phyloP scores from a whole-genome alignment of 2,329 filamentous ascomycete genomes.

The Colletotrichum tamarilloi region DNA sequence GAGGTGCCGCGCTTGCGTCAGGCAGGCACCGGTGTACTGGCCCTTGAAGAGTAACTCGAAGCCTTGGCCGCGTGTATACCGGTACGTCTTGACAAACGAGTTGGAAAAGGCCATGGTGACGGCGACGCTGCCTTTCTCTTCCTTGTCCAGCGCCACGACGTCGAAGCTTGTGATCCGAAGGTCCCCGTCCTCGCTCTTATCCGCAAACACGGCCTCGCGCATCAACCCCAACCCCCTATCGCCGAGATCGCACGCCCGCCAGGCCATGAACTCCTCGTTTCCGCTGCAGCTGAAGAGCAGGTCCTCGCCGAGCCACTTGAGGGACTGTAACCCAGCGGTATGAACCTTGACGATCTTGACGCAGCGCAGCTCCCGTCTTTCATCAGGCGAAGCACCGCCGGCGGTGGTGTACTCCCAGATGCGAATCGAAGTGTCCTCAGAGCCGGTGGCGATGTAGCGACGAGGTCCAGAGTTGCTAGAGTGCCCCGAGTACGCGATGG shows the following conservation, averaged over 20 bases:
- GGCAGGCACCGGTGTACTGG: slow-evolving; percentile 77
- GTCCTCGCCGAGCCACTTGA: slow-evolving; percentile 73
- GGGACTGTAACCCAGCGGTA: slow-evolving; percentile 83
- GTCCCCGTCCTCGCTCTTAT: slow-evolving; percentile 68
- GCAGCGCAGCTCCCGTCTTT: slow-evolving; percentile 49
- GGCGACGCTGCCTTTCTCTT: slow-evolving; percentile 53
- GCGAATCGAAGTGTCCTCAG: slow-evolving; percentile 79
- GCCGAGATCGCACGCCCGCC: slow-evolving; percentile 71
- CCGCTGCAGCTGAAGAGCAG: slow-evolving; percentile 89
- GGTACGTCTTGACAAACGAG: slow-evolving; percentile 76
- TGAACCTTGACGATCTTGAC: slow-evolving; percentile 79
- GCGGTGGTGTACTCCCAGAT: slow-evolving; percentile 67
- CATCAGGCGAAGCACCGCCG: slow-evolving; percentile 30
- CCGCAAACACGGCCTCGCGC: slow-evolving; percentile 65
- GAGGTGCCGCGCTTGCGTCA: slow-evolving; percentile 73
- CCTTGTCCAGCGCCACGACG: slow-evolving; percentile 46
- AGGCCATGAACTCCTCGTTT: slow-evolving; percentile 89
- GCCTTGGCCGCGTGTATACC: slow-evolving; percentile 52
- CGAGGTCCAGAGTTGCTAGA: slow-evolving; percentile 4
- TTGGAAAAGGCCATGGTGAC: slow-evolving; percentile 86
- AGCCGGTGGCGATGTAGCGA: slow-evolving; percentile 71
- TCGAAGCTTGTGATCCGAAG: slow-evolving; percentile 87
- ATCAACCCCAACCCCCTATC: slow-evolving; percentile 64
- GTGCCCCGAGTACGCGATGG: slow-evolving; percentile 51
- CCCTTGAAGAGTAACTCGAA: slow-evolving; percentile 65